phyloP scores from a whole-genome alignment of 345 rosid species.

The Salix suchowensis region DNA sequence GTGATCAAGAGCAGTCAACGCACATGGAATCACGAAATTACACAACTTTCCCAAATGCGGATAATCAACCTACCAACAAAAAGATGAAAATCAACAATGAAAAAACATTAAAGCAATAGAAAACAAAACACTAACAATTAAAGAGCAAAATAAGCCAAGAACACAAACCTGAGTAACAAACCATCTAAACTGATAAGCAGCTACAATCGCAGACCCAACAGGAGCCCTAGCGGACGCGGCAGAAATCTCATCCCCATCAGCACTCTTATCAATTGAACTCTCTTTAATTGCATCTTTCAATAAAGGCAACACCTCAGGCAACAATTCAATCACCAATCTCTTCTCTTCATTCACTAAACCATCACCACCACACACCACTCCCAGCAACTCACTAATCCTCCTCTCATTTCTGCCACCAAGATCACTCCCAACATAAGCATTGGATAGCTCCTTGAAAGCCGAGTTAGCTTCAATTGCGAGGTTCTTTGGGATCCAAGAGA shows the following conservation, averaged over 20 bases:
- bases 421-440: conserved; percentile 21
- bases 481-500: conserved; percentile 60
- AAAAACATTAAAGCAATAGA: not conserved
- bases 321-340: conserved; percentile 43
- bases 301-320: conserved; percentile 49
- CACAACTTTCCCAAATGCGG: conserved; percentile 56
- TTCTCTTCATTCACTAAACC: conserved; percentile 13
- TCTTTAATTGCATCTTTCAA: conserved; percentile 60
- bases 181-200: conserved; percentile 82
- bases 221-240: conserved; percentile 70
- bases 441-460: conserved; percentile 38
- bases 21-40: conserved; percentile 82
- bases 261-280: conserved; percentile 54
- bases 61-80: conserved; percentile 45
- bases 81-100: not conserved
- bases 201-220: conserved; percentile 56
- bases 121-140: not conserved
- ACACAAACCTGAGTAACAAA: conserved; percentile 64
- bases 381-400: conserved; percentile 20
- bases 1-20: conserved; percentile 80
- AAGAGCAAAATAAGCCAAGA: not conserved
- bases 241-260: conserved; percentile 45
- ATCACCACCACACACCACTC: conserved; percentile 5
- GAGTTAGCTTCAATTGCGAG: conserved; percentile 32
- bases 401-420: conserved; percentile 23